Percentiles rank a stretch among this genome's conserved stretches.
Conservation (phyloP, 1,284 basidiomycete species). For the Ceratobasidium sp. region DNA sequence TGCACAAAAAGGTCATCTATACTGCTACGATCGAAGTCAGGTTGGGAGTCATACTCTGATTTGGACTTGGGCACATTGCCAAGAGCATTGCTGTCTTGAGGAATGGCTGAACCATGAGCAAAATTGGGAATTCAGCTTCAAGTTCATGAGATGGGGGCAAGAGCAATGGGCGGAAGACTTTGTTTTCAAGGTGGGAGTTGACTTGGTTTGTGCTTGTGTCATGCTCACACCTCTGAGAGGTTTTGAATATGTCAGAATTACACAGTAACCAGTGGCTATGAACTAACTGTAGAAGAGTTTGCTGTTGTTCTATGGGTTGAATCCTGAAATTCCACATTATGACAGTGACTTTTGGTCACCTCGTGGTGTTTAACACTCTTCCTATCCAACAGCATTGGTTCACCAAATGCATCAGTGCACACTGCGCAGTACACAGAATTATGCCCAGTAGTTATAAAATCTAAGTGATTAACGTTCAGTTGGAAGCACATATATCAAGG, state of each 20-base stretch:
- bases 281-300: not conserved
- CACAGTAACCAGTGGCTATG: not conserved
- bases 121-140: not conserved
- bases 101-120: too few relatives aligned
- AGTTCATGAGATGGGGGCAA: not conserved
- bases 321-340: not conserved
- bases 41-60: not conserved
- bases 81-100: not conserved
- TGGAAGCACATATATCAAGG: not conserved
- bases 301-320: not conserved
- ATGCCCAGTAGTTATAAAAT: not conserved
- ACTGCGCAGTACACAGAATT: not conserved
- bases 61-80: not conserved
- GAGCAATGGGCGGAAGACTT: not conserved
- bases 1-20: conserved; percentile 1
- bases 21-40: not conserved
- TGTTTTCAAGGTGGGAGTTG: not conserved
- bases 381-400: not conserved
- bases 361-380: not conserved
- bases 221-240: not conserved
- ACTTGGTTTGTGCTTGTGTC: not conserved
- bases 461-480: not conserved
- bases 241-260: not conserved
- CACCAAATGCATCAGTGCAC: not conserved
- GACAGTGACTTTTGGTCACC: not conserved